Evolutionary conservation across 805 yeast species (phyloP), one percentile per base, ranked within the genome.

Genomic region (Tetrapisispora taiwanensis): DNA sequence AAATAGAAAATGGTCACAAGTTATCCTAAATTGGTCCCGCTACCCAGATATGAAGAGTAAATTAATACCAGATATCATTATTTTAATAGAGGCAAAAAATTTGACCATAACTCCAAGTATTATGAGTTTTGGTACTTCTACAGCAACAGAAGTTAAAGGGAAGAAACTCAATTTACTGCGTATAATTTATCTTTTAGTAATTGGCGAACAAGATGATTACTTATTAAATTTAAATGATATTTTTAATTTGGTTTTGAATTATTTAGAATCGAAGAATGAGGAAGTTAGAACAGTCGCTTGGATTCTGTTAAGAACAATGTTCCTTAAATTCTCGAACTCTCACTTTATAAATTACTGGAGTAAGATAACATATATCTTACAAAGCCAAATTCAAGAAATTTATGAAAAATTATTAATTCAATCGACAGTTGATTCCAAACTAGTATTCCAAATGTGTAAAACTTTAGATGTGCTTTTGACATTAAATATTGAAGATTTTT

Each of bases 401-500:
- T 60, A 49, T 42, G 67, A 62, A 43, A 47, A 51, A 3, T 28
- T 60, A 18, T 59, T 56, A 34, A 49, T 56, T 26, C 60, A 57
- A 17, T 52, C 48, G 17, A 57, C 60, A 5, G 52, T 56, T 3
- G 62, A 66, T 4, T 48, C 68, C 14, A 55, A 62, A 2, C 54
- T 56, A 3, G 59, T 71, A 4, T 73, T 75, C 26, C 74, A 75
- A 45, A 84, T 82, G 0, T 81, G 87, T 54, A 90, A 89, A 60
- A 66, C 92, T 14, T 66, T 92, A 39, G 98, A 90, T 57, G 72
- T 84, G 27, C 60, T 88, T 19, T 59, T 90, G 18, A 69, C 82
- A 1, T 52, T 88, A 45, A 76, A 79, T 31, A 72, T 73, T 35
- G 97, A 89, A 57, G 95, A 87, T 72, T 90, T 69, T 81, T 79